These are phyloP conservation scores for Apiotrichum veenhuisii DNA, from an alignment of 1,284 basidiomycete species.

Conservation along the genomic window DNA sequence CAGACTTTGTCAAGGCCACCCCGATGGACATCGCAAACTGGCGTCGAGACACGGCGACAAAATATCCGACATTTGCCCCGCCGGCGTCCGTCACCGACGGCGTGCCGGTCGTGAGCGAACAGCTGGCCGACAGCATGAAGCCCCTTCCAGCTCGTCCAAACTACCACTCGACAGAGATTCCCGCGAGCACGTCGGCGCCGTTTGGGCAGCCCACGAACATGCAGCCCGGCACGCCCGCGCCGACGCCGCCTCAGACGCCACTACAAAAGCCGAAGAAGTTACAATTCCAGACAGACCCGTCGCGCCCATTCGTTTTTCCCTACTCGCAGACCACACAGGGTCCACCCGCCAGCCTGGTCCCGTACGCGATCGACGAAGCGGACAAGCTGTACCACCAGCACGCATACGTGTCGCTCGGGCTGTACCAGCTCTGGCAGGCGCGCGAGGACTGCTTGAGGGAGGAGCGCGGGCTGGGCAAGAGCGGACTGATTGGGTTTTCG, in stretches of 20 bases:
- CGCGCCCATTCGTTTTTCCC: conserved; percentile 89
- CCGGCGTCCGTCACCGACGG: conserved; percentile 51
- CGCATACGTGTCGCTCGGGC: conserved; percentile 81
- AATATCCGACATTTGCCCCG: conserved; percentile 86
- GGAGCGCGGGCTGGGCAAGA: conserved; percentile 73
- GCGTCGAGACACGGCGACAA: conserved; percentile 80
- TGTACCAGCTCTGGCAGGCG: conserved; percentile 92
- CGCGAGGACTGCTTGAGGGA: conserved; percentile 90
- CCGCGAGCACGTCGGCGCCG: conserved; percentile 21
- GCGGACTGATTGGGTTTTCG: conserved; percentile 58
- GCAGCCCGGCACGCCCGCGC: conserved; percentile 75
- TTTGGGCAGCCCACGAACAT: conserved; percentile 8
- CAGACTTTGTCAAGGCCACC: conserved; percentile 69
- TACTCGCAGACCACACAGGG: conserved; percentile 62
- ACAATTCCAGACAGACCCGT: conserved; percentile 97
- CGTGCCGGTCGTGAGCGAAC: conserved; percentile 51
- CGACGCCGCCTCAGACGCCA: conserved; percentile 75
- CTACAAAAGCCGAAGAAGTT: conserved; percentile 89
- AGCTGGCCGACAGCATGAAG: conserved; percentile 82
- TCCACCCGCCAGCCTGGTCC: conserved; percentile 59
- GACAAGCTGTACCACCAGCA: conserved; percentile 84
- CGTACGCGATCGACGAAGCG: conserved; percentile 93
- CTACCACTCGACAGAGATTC: conserved; percentile 60
- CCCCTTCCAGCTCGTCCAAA: conserved; percentile 89
- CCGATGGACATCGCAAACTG: conserved; percentile 85